phyloP scores from a whole-genome alignment of 768 basidiomycete genomes.

The Suillus variegatus region DNA sequence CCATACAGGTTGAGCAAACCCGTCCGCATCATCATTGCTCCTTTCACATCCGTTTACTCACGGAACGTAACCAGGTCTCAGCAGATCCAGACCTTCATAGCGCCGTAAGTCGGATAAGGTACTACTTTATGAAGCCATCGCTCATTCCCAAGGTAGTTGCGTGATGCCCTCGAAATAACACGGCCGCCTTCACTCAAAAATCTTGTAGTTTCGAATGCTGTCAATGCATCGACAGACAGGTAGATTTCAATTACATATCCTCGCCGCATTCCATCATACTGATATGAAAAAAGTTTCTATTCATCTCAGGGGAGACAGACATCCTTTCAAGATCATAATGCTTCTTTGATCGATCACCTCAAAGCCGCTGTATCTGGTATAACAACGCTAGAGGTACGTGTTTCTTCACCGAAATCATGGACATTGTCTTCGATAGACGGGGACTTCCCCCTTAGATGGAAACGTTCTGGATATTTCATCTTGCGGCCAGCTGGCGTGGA shows the following conservation, averaged over 20 bases:
- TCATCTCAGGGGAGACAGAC: slow-evolving; percentile 85
- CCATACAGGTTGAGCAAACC: slow-evolving; percentile 72
- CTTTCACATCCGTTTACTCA: slow-evolving; percentile 6
- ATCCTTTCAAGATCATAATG: slow-evolving; percentile 77
- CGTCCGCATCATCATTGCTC: slow-evolving; percentile 35
- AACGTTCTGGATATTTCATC: slow-evolving; percentile 79
- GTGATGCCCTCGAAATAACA: slow-evolving; percentile 42
- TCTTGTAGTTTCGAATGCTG: slow-evolving; percentile 41
- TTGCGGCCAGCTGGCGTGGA: slow-evolving; percentile 68
- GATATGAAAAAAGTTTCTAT: slow-evolving; percentile 60
- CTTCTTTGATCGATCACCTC: slow-evolving; percentile 58
- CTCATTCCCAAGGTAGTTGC: slow-evolving; percentile 40
- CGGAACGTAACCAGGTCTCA: slow-evolving; percentile 41
- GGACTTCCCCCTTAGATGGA: slow-evolving; percentile 63
- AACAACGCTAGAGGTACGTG: slow-evolving; percentile 66
- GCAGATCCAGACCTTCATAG: slow-evolving; percentile 58
- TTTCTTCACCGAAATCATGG: background rate
- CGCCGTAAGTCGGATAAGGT: slow-evolving; percentile 40
- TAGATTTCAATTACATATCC: slow-evolving; percentile 25
- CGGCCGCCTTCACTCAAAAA: slow-evolving; percentile 41
- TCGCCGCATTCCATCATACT: slow-evolving; percentile 9
- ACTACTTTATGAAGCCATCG: slow-evolving; percentile 6
- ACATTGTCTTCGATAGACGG: slow-evolving; percentile 5
- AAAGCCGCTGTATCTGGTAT: slow-evolving; percentile 51
- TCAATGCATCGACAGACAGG: slow-evolving; percentile 87